Percentiles rank a stretch among this genome's conserved stretches.
Evolutionary conservation across 2,329 filamentous ascomycete species (phyloP).

Genomic region (Pyricularia pennisetigena): DNA sequence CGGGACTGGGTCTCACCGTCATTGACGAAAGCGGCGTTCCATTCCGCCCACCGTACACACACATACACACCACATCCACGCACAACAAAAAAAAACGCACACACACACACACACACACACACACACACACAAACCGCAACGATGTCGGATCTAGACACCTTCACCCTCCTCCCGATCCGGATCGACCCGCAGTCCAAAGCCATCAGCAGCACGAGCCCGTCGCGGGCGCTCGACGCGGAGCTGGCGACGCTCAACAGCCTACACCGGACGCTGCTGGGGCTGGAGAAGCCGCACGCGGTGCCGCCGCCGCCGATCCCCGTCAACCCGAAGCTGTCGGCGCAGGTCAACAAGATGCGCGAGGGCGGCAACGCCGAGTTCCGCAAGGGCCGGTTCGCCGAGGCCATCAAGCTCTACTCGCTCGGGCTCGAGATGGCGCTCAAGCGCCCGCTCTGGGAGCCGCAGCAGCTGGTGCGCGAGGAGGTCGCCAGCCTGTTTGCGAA

Average conservation of each 20-base stretch:
- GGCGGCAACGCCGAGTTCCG: conserved; percentile 75
- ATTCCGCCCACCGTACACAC: not conserved
- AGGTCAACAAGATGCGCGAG: conserved; percentile 86
- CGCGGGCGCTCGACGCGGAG: conserved; percentile 48
- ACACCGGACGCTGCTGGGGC: conserved; percentile 61
- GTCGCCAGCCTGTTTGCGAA: conserved; percentile 72
- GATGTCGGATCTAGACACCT: conserved; percentile 59
- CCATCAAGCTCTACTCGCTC: conserved; percentile 72
- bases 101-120: not conserved
- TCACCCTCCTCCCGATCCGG: conserved; percentile 70
- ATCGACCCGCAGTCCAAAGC: conserved; percentile 77
- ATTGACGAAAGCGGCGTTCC: not conserved
- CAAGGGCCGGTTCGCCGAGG: conserved; percentile 65
- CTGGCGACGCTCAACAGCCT: conserved; percentile 69
- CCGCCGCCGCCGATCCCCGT: conserved; percentile 84
- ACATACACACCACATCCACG: not conserved
- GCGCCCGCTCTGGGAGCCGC: conserved; percentile 81
- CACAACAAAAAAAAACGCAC: not conserved
- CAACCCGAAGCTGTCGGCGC: conserved; percentile 82
- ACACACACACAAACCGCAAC: conserved; percentile 7
- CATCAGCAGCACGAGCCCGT: conserved; percentile 40
- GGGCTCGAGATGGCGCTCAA: conserved; percentile 81
- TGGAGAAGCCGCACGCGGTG: conserved; percentile 51
- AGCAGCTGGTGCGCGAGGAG: conserved; percentile 76
- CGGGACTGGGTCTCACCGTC: not conserved